phyloP scores from a whole-genome alignment of 2,329 filamentous ascomycete species.

The Cucurbitaria berberidis region DNA sequence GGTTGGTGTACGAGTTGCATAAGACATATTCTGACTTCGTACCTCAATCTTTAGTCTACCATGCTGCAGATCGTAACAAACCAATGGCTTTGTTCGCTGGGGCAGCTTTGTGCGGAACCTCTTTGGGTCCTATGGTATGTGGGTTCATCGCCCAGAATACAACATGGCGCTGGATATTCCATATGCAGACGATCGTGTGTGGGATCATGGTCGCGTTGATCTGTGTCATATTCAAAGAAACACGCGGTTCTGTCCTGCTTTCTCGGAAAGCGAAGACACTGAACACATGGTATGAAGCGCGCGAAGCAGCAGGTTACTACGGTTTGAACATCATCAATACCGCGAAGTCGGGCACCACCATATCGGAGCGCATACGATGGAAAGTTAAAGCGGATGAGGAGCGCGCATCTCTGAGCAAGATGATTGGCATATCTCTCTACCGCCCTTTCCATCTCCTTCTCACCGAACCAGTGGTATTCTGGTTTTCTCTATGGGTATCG shows the following conservation, averaged over 20 bases:
- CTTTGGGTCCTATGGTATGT: conserved; percentile 74
- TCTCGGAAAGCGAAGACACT: conserved; percentile 74
- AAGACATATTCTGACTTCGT: too few relatives aligned
- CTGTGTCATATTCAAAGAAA: conserved; percentile 77
- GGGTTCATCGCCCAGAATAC: conserved; percentile 71
- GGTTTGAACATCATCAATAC: conserved; percentile 57
- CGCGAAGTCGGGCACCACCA: conserved; percentile 31
- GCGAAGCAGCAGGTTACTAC: conserved; percentile 69
- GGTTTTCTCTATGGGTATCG: conserved; percentile 86
- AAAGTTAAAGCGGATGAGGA: conserved; percentile 80
- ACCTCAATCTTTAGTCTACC: too few relatives aligned
- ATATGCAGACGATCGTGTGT: conserved; percentile 77
- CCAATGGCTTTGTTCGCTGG: conserved; percentile 92
- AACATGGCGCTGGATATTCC: conserved; percentile 87
- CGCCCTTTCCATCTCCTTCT: conserved; percentile 79
- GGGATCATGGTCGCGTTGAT: conserved; percentile 69
- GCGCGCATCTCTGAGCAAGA: conserved; percentile 68
- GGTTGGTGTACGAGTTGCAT: too few relatives aligned
- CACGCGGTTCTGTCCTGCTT: conserved; percentile 78
- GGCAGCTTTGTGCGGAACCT: conserved; percentile 77
- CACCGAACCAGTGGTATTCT: conserved; percentile 81
- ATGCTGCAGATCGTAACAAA: conserved; percentile 78
- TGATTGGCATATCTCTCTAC: conserved; percentile 75
- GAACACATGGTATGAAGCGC: conserved; percentile 78
- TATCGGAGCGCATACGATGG: conserved; percentile 72